These are phyloP conservation scores for Neurospora sublineolata DNA, from an alignment of 495 filamentous ascomycete species.

Conservation along the genomic window DNA sequence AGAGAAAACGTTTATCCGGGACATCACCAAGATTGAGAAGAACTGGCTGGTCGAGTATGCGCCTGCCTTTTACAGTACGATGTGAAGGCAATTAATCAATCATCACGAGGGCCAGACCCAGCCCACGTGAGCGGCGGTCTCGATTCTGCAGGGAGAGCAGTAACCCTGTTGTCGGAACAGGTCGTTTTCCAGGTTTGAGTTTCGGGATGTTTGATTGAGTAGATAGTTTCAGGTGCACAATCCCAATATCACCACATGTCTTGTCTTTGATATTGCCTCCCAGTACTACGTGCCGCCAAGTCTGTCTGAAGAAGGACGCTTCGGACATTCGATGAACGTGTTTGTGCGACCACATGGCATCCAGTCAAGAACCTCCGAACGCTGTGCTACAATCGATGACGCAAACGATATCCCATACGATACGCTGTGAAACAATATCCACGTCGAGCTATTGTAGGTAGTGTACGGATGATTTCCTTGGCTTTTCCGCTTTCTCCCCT, in stretches of 20 bases:
- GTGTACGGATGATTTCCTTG: not conserved
- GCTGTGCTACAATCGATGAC: not conserved
- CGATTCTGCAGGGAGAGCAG: not conserved
- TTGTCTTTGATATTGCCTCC: not conserved
- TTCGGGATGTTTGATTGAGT: not conserved
- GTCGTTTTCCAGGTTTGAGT: not conserved
- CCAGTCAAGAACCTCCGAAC: not conserved
- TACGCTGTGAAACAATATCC: not conserved
- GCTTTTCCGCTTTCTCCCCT: not conserved
- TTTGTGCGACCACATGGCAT: not conserved
- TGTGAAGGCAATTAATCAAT: not conserved
- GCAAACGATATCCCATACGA: not conserved
- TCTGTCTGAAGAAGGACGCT: not conserved
- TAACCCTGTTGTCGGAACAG: not conserved
- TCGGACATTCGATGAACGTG: not conserved
- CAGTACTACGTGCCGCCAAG: not conserved
- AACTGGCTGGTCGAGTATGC: slow-evolving; percentile 84
- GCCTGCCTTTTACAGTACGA: slow-evolving; percentile 65
- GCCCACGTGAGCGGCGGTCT: not conserved
- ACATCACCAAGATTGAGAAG: slow-evolving; percentile 86
- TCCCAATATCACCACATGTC: not conserved
- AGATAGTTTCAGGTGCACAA: not conserved
- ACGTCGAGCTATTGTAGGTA: not conserved
- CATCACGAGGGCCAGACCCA: not conserved
- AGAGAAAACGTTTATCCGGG: slow-evolving; percentile 80